Evolutionary conservation across 2,329 filamentous ascomycete genomes (phyloP).

Genomic region (Ophiosphaerella korrae): DNA sequence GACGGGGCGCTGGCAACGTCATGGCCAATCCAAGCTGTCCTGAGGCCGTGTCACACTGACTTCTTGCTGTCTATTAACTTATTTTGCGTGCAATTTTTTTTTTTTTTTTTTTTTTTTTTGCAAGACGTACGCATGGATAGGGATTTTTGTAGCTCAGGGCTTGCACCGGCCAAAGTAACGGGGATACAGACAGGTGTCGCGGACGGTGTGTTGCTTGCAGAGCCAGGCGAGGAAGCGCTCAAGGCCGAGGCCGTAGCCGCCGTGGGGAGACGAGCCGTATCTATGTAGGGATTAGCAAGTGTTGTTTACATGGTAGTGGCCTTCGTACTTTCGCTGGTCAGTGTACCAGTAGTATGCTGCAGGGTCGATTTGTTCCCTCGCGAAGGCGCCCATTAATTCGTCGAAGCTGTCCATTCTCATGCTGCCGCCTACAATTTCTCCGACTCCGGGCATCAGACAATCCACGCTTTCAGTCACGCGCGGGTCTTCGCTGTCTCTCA

Average conservation of each 20-base stretch:
- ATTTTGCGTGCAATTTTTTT: background rate
- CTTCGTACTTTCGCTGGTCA: slow-evolving; percentile 86
- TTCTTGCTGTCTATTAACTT: background rate
- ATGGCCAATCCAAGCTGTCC: background rate
- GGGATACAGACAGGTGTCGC: slow-evolving; percentile 76
- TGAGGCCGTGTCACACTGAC: background rate
- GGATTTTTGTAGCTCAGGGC: slow-evolving; percentile 56
- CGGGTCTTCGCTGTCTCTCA: slow-evolving; percentile 76
- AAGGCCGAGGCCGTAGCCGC: slow-evolving; percentile 89
- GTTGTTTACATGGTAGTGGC: background rate
- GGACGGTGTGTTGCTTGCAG: slow-evolving; percentile 68
- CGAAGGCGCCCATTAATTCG: slow-evolving; percentile 82
- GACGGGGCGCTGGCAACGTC: background rate
- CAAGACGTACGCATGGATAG: background rate
- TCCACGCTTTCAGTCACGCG: slow-evolving; percentile 95
- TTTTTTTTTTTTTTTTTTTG: background rate
- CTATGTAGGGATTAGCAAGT: slow-evolving; percentile 50
- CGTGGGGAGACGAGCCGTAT: slow-evolving; percentile 90
- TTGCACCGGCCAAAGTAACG: slow-evolving; percentile 82
- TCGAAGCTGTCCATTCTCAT: slow-evolving; percentile 96
- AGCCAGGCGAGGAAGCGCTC: slow-evolving; percentile 78
- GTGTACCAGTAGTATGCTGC: slow-evolving; percentile 98
- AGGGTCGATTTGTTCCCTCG: slow-evolving; percentile 82
- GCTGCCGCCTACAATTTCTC: slow-evolving; percentile 93
- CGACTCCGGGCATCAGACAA: slow-evolving; percentile 86